A percentile compares a stretch with the other conserved stretches of the same genome.
phyloP scores from a whole-genome alignment of 2,329 filamentous ascomycete genomes.

The Ceratocystis eucalypticola region DNA sequence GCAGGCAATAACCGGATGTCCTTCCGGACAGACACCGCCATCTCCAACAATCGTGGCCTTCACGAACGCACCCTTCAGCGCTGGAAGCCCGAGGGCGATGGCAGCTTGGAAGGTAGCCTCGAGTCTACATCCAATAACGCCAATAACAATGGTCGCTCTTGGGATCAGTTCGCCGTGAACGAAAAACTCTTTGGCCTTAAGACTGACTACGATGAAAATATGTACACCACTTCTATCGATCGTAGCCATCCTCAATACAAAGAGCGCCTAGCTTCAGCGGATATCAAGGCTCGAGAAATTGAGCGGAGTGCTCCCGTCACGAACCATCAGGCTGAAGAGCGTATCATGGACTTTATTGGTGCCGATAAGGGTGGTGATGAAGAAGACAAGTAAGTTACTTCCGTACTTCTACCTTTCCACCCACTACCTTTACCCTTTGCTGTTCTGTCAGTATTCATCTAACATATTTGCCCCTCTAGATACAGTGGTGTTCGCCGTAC shows the following conservation, averaged over 20 bases:
- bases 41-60: constrained; percentile 57
- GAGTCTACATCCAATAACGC: constrained; percentile 37
- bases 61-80: constrained; percentile 65
- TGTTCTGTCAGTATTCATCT: neutral
- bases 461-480: constrained; percentile 30
- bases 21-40: constrained; percentile 81
- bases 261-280: constrained; percentile 63
- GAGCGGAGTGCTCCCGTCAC: constrained; percentile 62
- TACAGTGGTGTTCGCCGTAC: constrained; percentile 84
- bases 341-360: constrained; percentile 54
- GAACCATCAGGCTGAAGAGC: constrained; percentile 79
- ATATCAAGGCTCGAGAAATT: constrained; percentile 78
- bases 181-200: constrained; percentile 75
- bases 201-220: constrained; percentile 84
- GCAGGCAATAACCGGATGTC: constrained; percentile 46
- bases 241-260: constrained; percentile 70
- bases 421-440: neutral
- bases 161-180: constrained; percentile 93
- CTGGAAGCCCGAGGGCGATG: constrained; percentile 56
- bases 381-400: constrained; percentile 64
- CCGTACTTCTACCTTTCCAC: neutral
- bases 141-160: constrained; percentile 30
- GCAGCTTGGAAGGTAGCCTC: constrained; percentile 55
- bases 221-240: constrained; percentile 88
- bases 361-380: constrained; percentile 64